Base-by-base conservation (phyloP, 73 alveolate genomes). In the Strombidium stylifer region DNA sequence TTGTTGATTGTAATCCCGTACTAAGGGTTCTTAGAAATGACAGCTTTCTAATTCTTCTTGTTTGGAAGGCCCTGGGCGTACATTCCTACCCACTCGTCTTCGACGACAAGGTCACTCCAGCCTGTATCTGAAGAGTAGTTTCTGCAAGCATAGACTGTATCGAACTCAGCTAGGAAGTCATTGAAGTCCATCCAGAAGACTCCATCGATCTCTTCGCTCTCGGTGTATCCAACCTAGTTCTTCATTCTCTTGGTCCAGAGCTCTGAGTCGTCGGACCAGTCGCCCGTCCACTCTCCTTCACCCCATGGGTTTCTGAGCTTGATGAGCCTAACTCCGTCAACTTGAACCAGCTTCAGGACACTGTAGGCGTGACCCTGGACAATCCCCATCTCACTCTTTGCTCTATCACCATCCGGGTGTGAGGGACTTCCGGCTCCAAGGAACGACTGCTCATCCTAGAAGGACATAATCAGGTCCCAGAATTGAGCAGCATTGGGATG, bases 241-340 rank as follows among this genome's bases (percentile, higher is more conserved):
- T 51, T 56, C 71, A 74, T 73, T 73, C 93, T 86, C 58, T 90
- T 89, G 16, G 93, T 59, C 77, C 86, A 71, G 52, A 64, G 52
- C 6, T 16, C 44, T 19, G 65, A 69, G 12, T 42, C 12, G 28
- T 69, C 88, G 18, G 89, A 52, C 88, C 92, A 72, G n/a, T 61
- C 81, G 5, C 91, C 90, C 26, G 46, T 69, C 91, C 87, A 69
- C 39, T 74, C 90, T 3, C 51, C 23, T 37, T 64, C 56, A 24
- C 97, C 97, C 98, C 98, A 93, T 6, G 98, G 98, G 58, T 93
- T 93, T 54, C 98, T 85, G 58, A 93, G 84, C 62, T 89, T 66
- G 16, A 93, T 40, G 52, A 93, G 65, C 45, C 71, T 74, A 28
- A 68, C 37, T 36, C 91, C 91, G 32, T 91, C 94, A 59, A 92